These are phyloP conservation scores for Trichoderma asperellum DNA, from an alignment of 2,329 filamentous ascomycete genomes.

Conservation along the genomic window DNA sequence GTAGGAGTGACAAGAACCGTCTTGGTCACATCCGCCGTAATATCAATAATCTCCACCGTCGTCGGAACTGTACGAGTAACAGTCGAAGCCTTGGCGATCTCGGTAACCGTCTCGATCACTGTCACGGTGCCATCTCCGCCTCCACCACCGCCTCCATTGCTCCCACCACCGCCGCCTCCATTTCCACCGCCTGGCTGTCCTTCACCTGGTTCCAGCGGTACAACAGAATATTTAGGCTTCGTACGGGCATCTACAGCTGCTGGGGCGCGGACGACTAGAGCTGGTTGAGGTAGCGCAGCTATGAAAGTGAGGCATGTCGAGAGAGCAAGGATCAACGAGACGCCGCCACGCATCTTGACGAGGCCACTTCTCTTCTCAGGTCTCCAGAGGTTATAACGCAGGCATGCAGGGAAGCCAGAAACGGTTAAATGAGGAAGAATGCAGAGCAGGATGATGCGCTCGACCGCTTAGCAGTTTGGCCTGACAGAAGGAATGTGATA, in stretches of 20 bases:
- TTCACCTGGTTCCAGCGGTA: slow-evolving; percentile 43
- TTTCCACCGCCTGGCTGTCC: slow-evolving; percentile 33
- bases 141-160: slow-evolving; percentile 26
- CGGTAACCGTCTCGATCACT: slow-evolving; percentile 42
- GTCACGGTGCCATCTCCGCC: slow-evolving; percentile 37
- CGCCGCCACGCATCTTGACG: slow-evolving; percentile 40
- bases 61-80: slow-evolving; percentile 38
- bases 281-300: slow-evolving; percentile 38
- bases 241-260: slow-evolving; percentile 21
- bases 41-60: slow-evolving; percentile 41
- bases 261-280: slow-evolving; percentile 34
- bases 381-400: slow-evolving; percentile 11
- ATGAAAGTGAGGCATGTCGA: slow-evolving; percentile 36
- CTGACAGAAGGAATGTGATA: slow-evolving; percentile 19
- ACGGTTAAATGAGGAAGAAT: slow-evolving; percentile 10
- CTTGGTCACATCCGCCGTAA: slow-evolving; percentile 34
- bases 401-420: slow-evolving; percentile 22
- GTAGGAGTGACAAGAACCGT: slow-evolving; percentile 38
- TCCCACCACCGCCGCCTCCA: slow-evolving; percentile 24
- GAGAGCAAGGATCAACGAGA: slow-evolving; percentile 40
- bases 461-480: slow-evolving; percentile 14
- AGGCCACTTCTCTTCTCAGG: slow-evolving; percentile 30
- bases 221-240: slow-evolving; percentile 46
- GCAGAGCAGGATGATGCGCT: slow-evolving; percentile 13
- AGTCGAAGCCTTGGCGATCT: slow-evolving; percentile 37